phyloP scores from a whole-genome alignment of 108 stramenopile species.

The Fistulifera pelliculosa region DNA sequence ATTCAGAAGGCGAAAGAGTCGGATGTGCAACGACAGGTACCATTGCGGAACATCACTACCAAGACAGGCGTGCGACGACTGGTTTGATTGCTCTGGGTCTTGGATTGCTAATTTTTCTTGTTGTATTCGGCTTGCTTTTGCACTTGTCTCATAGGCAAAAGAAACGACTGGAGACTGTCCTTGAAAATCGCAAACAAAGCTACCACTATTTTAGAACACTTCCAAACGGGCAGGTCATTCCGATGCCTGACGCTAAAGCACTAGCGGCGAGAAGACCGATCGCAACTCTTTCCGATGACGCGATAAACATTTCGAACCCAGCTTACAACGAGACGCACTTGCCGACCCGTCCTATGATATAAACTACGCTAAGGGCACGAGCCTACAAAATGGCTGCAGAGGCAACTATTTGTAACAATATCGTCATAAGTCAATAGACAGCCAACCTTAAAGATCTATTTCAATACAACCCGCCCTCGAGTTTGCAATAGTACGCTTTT shows the following conservation, averaged over 20 bases:
- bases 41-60: not conserved
- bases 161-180: conserved; percentile 3
- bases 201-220: conserved; percentile 6
- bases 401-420: no score
- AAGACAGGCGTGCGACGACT: not conserved
- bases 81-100: conserved; percentile 3
- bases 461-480: no score
- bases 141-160: conserved; percentile 1
- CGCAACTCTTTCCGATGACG: not conserved
- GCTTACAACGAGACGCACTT: conserved; percentile 6
- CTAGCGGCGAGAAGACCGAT: not conserved
- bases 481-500: no score
- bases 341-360: conserved; percentile 4
- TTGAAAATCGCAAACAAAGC: not conserved
- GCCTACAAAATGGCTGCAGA: no score
- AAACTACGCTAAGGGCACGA: not conserved
- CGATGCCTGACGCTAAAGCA: not conserved
- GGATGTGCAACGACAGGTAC: conserved; percentile 8
- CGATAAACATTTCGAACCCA: conserved; percentile 4
- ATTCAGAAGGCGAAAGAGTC: not conserved
- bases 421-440: no score
- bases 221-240: conserved; percentile 5
- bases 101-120: not conserved
- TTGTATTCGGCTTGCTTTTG: not conserved
- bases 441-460: no score